These are phyloP conservation scores for Solanum aculeatissimum DNA, from an alignment of 305 asterid genomes.

Conservation along the genomic window DNA sequence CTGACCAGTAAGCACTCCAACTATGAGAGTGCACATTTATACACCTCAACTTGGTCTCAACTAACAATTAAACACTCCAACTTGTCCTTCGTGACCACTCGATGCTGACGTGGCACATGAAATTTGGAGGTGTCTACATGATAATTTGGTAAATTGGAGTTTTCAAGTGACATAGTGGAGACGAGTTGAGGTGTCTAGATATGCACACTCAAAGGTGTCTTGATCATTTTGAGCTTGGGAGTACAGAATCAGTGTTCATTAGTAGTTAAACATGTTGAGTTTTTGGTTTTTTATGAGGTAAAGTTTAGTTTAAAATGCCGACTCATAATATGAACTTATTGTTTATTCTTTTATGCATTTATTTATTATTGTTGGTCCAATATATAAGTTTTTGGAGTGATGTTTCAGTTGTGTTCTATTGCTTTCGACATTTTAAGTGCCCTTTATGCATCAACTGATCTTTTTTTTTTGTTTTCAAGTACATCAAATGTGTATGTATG, in stretches of 20 bases:
- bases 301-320: neutral
- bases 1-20: neutral
- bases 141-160: neutral
- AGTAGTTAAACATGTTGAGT: neutral
- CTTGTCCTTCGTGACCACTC: neutral
- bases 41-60: neutral
- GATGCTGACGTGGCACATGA: neutral
- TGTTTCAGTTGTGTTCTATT: neutral
- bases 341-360: neutral
- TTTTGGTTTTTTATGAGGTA: neutral
- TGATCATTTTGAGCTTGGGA: too few relatives aligned
- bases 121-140: neutral
- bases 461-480: neutral
- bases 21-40: neutral
- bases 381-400: neutral
- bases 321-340: neutral
- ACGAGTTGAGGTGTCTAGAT: neutral
- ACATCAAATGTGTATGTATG: neutral
- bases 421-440: neutral
- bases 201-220: neutral
- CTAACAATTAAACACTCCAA: neutral
- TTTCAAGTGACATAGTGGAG: neutral
- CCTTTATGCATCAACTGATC: neutral
- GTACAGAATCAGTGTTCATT: neutral
- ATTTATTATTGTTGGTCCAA: neutral